Evolutionary conservation across 23 red algal genomes (phyloP), one percentile per base, ranked within the genome.

Genomic region (Pyropia yezoensis): DNA sequence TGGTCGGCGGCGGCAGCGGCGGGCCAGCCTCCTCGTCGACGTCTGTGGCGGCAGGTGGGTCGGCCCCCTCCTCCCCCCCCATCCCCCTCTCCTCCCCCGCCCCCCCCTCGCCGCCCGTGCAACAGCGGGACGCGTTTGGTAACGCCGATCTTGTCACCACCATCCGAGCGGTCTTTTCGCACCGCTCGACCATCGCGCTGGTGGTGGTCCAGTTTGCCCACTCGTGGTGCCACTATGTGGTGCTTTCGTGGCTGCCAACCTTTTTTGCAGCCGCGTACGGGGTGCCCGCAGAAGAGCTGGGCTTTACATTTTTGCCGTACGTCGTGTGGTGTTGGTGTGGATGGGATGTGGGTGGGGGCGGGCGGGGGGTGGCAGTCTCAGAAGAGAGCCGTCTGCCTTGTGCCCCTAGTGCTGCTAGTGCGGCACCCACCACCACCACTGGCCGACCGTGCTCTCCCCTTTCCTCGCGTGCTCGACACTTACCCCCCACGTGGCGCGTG

Each of bases 221-320:
- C 61, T 65, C 56, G 9, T 63, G 75, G 11, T 57, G 75, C 15
- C 82, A 87, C 56, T 87, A 76, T 57, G 63, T 77, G 17, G 66
- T 87, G 63, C 72, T 87, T 14, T 71, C 71, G 20, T 87, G 82
- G 82, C 82, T 87, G 16, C 82, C 82, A 9, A 61, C 82, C 1
- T 87, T 76, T 39, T 87, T 87, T 55, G 50, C 74, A 32, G 60
- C 70, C 34, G 82, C 76, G 17, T 87, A 77, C 55, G 23, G 69
- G 23, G 69, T 63, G 25, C 27, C 75, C 52, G 69, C 70, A 1
- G 71, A 39, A 1, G 58, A 61, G 22, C 82, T 87, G 7, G 70
- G 62, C 14, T 87, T 87, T 57, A 87, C 82, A 0, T 75, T 76
- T 33, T 7, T 76, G 24, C 82, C 71, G n/a, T 87, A 87, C 34